Evolutionary conservation across 148 eudicot genomes (phyloP).

Genomic region (Nepenthes mirabilis): DNA sequence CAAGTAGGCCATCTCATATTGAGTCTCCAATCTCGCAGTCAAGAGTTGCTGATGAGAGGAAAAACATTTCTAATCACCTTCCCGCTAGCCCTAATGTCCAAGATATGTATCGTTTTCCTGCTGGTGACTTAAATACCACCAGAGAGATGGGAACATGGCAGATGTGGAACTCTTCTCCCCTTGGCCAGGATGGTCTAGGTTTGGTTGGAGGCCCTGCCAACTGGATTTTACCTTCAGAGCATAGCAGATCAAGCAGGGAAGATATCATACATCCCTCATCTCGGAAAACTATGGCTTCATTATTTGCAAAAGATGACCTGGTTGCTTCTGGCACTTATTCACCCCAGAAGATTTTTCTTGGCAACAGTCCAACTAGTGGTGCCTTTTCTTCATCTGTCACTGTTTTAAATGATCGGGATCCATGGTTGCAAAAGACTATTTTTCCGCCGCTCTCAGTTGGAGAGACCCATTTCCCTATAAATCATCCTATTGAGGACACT

Average conservation of each 20-base stretch:
- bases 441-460: constrained; percentile 26
- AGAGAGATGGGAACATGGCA: constrained; percentile 63
- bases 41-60: constrained; percentile 57
- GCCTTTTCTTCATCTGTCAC: constrained; percentile 29
- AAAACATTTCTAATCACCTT: constrained; percentile 30
- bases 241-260: constrained; percentile 42
- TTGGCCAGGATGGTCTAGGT: constrained; percentile 68
- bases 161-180: constrained; percentile 84
- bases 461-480: constrained; percentile 34
- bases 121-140: constrained; percentile 23
- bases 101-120: constrained; percentile 30
- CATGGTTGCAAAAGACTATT: constrained; percentile 49
- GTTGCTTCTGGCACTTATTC: constrained; percentile 32
- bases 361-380: constrained; percentile 35
- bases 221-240: constrained; percentile 56
- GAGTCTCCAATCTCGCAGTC: constrained; percentile 78
- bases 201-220: constrained; percentile 41
- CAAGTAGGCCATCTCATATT: constrained; percentile 71
- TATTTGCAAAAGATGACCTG: constrained; percentile 58
- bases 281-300: constrained; percentile 69
- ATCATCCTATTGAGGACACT: constrained; percentile 29
- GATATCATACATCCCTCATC: constrained; percentile 30
- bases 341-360: constrained; percentile 28
- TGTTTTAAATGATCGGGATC: constrained; percentile 39
- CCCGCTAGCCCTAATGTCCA: constrained; percentile 41